These are phyloP conservation scores for Fusarium decemcellulare DNA, from an alignment of 2,329 filamentous ascomycete species.

Conservation along the genomic window DNA sequence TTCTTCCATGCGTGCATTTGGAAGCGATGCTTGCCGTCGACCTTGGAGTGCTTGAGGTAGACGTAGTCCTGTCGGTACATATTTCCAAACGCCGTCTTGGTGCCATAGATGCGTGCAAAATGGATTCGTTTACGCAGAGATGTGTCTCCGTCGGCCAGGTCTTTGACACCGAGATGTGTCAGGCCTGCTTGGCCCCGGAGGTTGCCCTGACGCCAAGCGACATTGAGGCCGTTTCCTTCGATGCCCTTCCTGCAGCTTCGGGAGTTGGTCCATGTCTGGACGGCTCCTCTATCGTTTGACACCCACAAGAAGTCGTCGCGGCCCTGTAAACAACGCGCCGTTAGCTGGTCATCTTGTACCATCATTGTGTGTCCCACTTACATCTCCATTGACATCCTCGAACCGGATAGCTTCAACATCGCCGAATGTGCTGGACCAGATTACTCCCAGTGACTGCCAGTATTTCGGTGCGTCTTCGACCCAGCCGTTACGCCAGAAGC, in stretches of 20 bases:
- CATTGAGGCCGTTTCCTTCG: slow-evolving; percentile 39
- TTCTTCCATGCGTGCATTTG: slow-evolving; percentile 24
- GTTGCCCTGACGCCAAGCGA: slow-evolving; percentile 37
- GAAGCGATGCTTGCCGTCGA: slow-evolving; percentile 8
- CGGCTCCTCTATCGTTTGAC: slow-evolving; percentile 25
- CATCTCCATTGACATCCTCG: slow-evolving; percentile 38
- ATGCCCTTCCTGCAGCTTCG: slow-evolving; percentile 34
- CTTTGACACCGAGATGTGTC: slow-evolving; percentile 26
- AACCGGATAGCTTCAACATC: slow-evolving; percentile 39
- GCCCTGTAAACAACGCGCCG: not conserved
- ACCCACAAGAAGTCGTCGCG: slow-evolving; percentile 47
- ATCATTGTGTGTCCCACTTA: too few species aligned
- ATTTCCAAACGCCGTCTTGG: not conserved
- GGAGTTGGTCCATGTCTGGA: slow-evolving; percentile 42
- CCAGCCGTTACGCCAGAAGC: slow-evolving; percentile 1
- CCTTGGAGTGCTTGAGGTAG: slow-evolving; percentile 16
- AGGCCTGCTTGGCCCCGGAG: slow-evolving; percentile 10
- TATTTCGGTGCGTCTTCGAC: too few species aligned
- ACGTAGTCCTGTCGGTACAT: slow-evolving; percentile 26
- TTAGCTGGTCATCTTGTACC: too few species aligned
- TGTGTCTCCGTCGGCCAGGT: not conserved
- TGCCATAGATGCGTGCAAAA: slow-evolving; percentile 32
- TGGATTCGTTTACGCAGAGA: slow-evolving; percentile 7
- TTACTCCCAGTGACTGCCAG: too few species aligned
- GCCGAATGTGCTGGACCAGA: slow-evolving; percentile 48